Conservation (phyloP, 2,329 filamentous ascomycete species). For the Bipolaris cookei region DNA sequence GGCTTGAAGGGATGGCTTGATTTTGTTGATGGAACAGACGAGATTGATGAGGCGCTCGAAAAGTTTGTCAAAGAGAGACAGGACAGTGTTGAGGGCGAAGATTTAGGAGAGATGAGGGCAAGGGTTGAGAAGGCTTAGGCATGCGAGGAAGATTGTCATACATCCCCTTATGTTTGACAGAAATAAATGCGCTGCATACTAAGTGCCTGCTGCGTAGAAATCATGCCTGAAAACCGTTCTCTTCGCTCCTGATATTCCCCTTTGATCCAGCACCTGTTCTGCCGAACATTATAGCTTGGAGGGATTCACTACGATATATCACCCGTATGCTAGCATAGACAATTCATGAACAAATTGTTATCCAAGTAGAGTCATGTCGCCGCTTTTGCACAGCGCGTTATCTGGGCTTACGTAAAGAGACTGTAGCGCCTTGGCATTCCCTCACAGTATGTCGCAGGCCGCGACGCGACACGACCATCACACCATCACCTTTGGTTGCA, state of each 20-base stretch:
- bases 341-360: too few relatives aligned
- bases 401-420: not conserved
- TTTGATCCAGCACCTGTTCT: too few relatives aligned
- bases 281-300: too few relatives aligned
- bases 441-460: constrained; percentile 3
- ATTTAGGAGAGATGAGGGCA: constrained; percentile 54
- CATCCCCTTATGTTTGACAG: not conserved
- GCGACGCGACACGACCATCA: constrained; percentile 6
- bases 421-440: constrained; percentile 10
- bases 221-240: too few relatives aligned
- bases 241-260: too few relatives aligned
- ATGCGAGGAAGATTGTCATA: not conserved
- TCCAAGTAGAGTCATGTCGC: too few relatives aligned
- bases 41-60: constrained; percentile 55
- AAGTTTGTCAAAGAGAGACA: constrained; percentile 53
- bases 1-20: constrained; percentile 62
- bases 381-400: not conserved
- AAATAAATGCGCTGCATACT: not conserved
- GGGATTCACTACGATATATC: too few relatives aligned
- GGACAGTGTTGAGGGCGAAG: constrained; percentile 59
- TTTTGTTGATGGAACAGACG: constrained; percentile 59
- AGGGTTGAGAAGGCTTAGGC: constrained; percentile 26
- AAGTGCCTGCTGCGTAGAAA: not conserved
- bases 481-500: not conserved
- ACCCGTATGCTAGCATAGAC: too few relatives aligned